phyloP scores from a whole-genome alignment of 139 green algal genomes.

The Chlamydomonas sphaeroides region DNA sequence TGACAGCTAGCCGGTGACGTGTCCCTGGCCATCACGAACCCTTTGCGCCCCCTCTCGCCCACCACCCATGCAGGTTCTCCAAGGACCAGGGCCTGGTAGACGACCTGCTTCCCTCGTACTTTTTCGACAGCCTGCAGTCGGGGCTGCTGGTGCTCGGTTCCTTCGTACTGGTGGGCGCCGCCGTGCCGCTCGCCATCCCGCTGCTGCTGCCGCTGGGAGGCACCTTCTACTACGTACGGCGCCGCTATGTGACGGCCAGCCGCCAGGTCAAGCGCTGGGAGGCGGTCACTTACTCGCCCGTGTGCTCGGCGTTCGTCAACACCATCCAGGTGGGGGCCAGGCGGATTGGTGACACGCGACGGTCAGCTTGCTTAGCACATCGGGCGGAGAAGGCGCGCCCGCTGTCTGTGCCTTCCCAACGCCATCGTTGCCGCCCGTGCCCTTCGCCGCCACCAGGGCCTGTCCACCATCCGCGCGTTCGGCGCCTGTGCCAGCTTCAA shows the following conservation, averaged over 20 bases:
- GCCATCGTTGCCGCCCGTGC: no score
- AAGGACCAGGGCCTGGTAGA: constrained; percentile 84
- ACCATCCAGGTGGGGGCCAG: constrained; percentile 63
- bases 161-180: constrained; percentile 59
- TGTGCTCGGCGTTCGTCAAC: constrained; percentile 86
- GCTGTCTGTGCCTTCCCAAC: no score
- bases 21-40: no score
- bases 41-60: no score
- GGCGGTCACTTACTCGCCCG: constrained; percentile 78
- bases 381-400: no score
- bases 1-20: no score
- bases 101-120: constrained; percentile 74
- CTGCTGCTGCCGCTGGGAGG: constrained; percentile 72
- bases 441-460: constrained; percentile 53
- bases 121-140: constrained; percentile 75
- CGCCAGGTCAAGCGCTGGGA: constrained; percentile 95
- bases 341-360: no score
- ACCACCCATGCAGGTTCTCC: no score
- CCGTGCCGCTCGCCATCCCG: constrained; percentile 78
- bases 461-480: constrained; percentile 95
- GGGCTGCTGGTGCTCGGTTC: constrained; percentile 20
- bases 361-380: no score
- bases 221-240: constrained; percentile 43
- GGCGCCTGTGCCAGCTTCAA: constrained; percentile 65
- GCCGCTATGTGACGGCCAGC: constrained; percentile 75